Base-by-base conservation (phyloP, 2,329 filamentous ascomycete genomes). In the Neoarthrinium moseri region DNA sequence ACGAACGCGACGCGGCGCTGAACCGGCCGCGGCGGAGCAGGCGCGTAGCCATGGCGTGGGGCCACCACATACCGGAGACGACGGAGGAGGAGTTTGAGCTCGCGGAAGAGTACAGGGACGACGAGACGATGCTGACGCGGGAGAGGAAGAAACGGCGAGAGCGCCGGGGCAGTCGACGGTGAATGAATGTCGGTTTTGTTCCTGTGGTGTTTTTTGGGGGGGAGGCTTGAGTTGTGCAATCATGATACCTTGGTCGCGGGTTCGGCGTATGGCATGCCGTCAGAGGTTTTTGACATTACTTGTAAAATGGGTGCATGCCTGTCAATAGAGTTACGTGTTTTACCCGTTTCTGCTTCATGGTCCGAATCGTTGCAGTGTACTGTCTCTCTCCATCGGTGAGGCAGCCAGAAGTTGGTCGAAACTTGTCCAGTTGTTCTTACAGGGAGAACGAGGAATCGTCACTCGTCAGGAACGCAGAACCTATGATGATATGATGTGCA, bases 1-100 rank as follows among this genome's bases (percentile, higher is more conserved):
- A 95, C 59, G 78, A 92, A 50, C 85, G 92, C 21, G 88, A 91
- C 18, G 81, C 84, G 6, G 90, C 91, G 8, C 67, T 96, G n/a
- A 86, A 82, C 50, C 83, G 82, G 54, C 75, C 81, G 39, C 78
- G 90, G 26, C 82, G 88, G 43, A 81, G 83, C 40, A 81, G 83
- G 34, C 78, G 89, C 40, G 87, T 79, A 42, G 75, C 84, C 13
- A 74, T 86, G 38, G 92, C 91, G 4, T 97, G 94, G 78, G 92
- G 92, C 1, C 80, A 86, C 21, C 79, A 87, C 0, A 67, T 97
- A 17, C 91, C 91, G 1, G 89, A 95, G 12, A 71, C 86, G 47
- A 63, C 72, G 5, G 80, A 88, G 60, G 62, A 63, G 24, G 88
- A 95, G 33, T 97, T 96, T 61, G 75, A 81, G 47, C 70, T 96